Evolutionary conservation across 805 yeast species (phyloP), one percentile per base, ranked within the genome.

Genomic region (Saccharomycopsis fodiens): DNA sequence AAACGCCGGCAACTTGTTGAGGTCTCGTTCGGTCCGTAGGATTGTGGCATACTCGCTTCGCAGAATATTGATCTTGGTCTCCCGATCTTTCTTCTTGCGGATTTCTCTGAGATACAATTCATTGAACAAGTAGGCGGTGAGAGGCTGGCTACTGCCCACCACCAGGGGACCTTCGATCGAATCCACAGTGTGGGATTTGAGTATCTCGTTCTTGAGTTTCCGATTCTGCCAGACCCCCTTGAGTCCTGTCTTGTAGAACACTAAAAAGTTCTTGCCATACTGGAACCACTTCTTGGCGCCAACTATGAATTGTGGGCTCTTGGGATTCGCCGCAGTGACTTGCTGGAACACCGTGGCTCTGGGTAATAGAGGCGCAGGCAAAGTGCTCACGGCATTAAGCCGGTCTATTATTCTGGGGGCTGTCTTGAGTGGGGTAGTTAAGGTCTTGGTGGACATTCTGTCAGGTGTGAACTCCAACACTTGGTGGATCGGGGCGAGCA

Each of bases 161-260:
- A 7, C 15, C 20, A 19, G 15, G 8, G 17, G 10, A 5, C 36
- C 36, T 15, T 32, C 15, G 7, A 32, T 19, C 8, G 20, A 7
- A 10, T 32, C 36, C 6, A 17, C 36, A 32, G 17, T 15, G 36
- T 32, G 15, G 8, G 8, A 10, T 7, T 10, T 17, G 20, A 70
- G 45, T 1, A 52, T 46, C 4, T 50, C 45, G 4, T 55, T 57
- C 2, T 69, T 56, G 1, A 52, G 46, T 20, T 56, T 58, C 23
- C 64, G 54, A 48, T 77, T 76, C 1, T 59, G 50, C 76, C 81
- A 78, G 1, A 80, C 73, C 52, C 73, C 74, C 17, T 63, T 59
- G 2, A 82, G 66, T 1, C 91, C 89, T 2, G 63, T 58, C 49
- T 73, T 72, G 62, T 82, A 82, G 57, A 80, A 79, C 4, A 58